phyloP scores from a whole-genome alignment of 768 basidiomycete genomes.

The Cystofilobasidium capitatum region DNA sequence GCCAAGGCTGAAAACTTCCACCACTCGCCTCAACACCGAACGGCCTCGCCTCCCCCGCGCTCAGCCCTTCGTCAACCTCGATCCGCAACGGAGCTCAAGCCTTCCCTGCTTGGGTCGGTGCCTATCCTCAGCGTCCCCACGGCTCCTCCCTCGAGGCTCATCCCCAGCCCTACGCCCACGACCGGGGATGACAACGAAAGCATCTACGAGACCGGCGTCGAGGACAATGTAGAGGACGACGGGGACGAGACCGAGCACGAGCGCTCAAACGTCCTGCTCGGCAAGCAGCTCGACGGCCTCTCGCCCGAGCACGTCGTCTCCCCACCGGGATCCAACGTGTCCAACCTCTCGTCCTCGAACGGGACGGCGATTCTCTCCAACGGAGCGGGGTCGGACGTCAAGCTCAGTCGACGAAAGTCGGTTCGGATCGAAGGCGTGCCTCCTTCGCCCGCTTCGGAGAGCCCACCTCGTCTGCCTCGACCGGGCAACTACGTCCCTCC shows the following conservation, averaged over 20 bases:
- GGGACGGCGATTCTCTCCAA: not conserved
- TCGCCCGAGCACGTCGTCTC: not conserved
- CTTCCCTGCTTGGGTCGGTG: not conserved
- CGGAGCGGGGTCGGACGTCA: constrained; percentile 3
- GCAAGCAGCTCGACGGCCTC: not conserved
- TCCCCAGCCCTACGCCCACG: not conserved
- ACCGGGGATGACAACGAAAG: constrained; percentile 9
- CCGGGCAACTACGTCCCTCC: not conserved
- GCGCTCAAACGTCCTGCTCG: not conserved
- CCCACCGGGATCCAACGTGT: not conserved
- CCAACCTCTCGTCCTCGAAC: not conserved
- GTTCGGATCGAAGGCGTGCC: constrained; percentile 23
- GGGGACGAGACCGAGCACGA: constrained; percentile 12
- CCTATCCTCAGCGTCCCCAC: constrained; percentile 2
- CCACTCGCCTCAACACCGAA: constrained; percentile 17
- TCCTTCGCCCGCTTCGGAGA: constrained; percentile 8
- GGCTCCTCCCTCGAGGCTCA: not conserved
- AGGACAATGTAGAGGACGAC: constrained; percentile 22
- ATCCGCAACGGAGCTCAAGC: not conserved
- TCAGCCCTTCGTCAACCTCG: constrained; percentile 16
- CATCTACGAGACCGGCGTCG: constrained; percentile 24
- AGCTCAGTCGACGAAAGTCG: constrained; percentile 14
- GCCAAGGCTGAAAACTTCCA: constrained; percentile 1
- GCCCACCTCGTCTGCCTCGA: not conserved
- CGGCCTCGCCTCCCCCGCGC: constrained; percentile 14